Percentiles rank a stretch among this genome's conserved stretches.
Evolutionary conservation across 495 filamentous ascomycete species (phyloP).

Genomic region (Daldinia decipiens): DNA sequence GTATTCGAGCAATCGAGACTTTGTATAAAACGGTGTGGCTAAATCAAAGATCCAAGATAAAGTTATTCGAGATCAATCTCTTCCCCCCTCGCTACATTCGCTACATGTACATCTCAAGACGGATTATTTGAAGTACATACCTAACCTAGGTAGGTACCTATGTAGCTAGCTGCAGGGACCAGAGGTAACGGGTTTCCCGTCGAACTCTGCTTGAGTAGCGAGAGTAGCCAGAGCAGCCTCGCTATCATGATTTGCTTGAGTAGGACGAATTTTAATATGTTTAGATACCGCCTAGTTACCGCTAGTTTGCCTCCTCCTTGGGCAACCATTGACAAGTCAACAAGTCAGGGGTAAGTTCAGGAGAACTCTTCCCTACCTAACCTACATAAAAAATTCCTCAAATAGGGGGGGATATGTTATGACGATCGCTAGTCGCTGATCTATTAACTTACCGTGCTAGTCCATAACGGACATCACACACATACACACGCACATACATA

Average conservation of each 20-base stretch:
- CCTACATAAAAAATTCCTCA: slow-evolving; percentile 14
- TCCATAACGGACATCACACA: slow-evolving; percentile 36
- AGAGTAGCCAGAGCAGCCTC: slow-evolving; percentile 16
- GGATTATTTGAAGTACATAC: slow-evolving; percentile 17
- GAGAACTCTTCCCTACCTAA: slow-evolving; percentile 24
- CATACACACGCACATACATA: neutral
- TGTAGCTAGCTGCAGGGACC: slow-evolving; percentile 32
- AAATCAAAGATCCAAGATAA: slow-evolving; percentile 38
- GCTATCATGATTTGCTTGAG: slow-evolving; percentile 23
- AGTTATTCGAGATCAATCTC: slow-evolving; percentile 42
- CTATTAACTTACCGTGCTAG: slow-evolving; percentile 25
- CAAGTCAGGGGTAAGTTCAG: slow-evolving; percentile 41
- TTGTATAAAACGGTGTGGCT: slow-evolving; percentile 32
- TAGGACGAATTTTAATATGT: slow-evolving; percentile 20
- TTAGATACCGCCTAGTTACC: slow-evolving; percentile 32
- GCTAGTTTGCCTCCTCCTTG: slow-evolving; percentile 34
- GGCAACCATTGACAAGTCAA: slow-evolving; percentile 17
- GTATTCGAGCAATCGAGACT: slow-evolving; percentile 30
- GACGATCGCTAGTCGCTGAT: slow-evolving; percentile 30
- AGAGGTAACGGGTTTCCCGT: slow-evolving; percentile 21
- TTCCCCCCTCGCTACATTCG: slow-evolving; percentile 17
- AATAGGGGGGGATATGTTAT: slow-evolving; percentile 24
- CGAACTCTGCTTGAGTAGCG: slow-evolving; percentile 11
- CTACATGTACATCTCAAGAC: neutral
- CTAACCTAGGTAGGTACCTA: too few relatives aligned